Conservation (phyloP, 768 basidiomycete genomes). For the Suillus sp. region DNA sequence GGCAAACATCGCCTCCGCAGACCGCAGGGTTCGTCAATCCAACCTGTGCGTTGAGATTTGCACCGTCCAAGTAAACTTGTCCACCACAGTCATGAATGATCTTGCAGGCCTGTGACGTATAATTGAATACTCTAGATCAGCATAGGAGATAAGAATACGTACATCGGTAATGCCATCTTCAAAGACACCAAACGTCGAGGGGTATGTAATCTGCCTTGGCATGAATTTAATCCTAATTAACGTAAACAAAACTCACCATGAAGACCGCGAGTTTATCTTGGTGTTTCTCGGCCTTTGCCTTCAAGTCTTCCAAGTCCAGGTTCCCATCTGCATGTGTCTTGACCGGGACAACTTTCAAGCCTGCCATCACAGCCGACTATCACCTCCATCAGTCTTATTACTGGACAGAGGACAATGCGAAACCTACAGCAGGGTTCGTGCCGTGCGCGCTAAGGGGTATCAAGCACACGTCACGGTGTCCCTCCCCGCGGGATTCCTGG, state of each 20-base stretch:
- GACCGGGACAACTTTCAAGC: conserved; percentile 94
- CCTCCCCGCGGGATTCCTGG: conserved; percentile 85
- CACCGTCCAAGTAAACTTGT: conserved; percentile 95
- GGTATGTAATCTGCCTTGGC: conserved; percentile 79
- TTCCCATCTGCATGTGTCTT: conserved; percentile 87
- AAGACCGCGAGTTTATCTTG: conserved; percentile 92
- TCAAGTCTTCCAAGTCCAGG: conserved; percentile 85
- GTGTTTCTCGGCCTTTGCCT: conserved; percentile 85
- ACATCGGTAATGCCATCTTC: conserved; percentile 86
- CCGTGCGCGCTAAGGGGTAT: conserved; percentile 97
- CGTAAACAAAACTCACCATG: conserved; percentile 62
- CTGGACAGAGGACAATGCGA: neutral
- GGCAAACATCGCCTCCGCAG: conserved; percentile 98
- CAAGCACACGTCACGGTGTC: conserved; percentile 85
- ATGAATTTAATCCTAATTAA: conserved; percentile 16
- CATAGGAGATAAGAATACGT: conserved; percentile 18
- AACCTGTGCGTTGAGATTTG: conserved; percentile 93
- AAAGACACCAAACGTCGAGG: conserved; percentile 97
- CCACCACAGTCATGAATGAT: conserved; percentile 95
- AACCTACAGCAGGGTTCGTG: conserved; percentile 92
- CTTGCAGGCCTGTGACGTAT: conserved; percentile 66
- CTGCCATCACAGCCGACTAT: conserved; percentile 95
- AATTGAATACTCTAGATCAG: neutral
- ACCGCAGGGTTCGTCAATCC: conserved; percentile 90
- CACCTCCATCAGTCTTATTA: conserved; percentile 20